Evolutionary conservation across 2,329 filamentous ascomycete species (phyloP), one percentile per base, ranked within the genome.

Genomic region (Sporothrix brasiliensis): DNA sequence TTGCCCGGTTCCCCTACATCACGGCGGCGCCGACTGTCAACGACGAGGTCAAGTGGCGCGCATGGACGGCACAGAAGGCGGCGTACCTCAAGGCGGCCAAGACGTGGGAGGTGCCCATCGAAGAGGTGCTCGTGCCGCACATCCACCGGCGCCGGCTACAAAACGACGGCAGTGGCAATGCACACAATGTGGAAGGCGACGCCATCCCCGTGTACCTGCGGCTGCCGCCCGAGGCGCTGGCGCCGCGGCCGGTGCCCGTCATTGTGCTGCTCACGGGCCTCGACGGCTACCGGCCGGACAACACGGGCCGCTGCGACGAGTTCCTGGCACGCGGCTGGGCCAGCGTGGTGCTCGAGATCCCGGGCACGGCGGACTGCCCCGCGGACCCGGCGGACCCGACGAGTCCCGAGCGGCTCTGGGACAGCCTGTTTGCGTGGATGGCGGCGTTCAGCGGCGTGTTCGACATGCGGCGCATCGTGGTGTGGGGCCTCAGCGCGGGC

Each of bases 1-100:
- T 93, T 74, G 85, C 89, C 0, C 85, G 91, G 19, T 93, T 93
- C 76, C 91, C 91, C 3, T 85, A 86, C 74, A 81, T 86, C 73
- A 78, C 80, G 3, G 73, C 76, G 3, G 80, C 78, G 66, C 82
- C 83, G 0, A 67, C 71, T 2, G 72, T 81, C 53, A 82, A 75
- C 74, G 80, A 81, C 56, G 77, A 78, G 1, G 77, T 79, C 63
- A 89, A 93, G 78, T 85, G 87, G 73, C 77, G 83, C 39, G 90
- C 89, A 1, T 93, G 90, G 86, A 81, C 84, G 74, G 80, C 83
- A 69, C 89, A 92, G 75, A 92, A 92, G 77, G 78, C 83, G 39
- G 83, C 85, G 0, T 91, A 90, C 73, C 77, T 87, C 65, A 87
- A 87, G 76, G 90, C 85, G 0, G 84, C 79, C 1, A 78, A 75